These are phyloP conservation scores for Termitomyces sp. DNA, from an alignment of 768 basidiomycete genomes.

Conservation along the genomic window DNA sequence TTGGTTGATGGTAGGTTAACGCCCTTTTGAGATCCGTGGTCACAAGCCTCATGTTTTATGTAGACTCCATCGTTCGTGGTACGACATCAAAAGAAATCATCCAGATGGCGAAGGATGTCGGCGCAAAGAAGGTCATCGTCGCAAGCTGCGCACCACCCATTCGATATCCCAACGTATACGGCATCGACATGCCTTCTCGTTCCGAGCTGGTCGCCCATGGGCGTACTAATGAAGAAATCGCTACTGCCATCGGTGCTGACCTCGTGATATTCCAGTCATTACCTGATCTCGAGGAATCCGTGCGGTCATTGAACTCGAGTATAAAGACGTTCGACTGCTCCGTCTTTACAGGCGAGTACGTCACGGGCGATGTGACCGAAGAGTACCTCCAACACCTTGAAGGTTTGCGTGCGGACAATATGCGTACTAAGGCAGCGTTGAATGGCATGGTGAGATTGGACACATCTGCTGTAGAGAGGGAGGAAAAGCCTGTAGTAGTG, in stretches of 20 bases:
- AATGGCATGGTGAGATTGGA: constrained; percentile 27
- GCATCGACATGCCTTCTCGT: constrained; percentile 99
- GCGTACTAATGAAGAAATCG: constrained; percentile 66
- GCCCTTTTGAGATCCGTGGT: background rate
- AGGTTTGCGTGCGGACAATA: constrained; percentile 74
- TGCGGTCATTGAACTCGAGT: constrained; percentile 74
- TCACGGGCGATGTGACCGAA: constrained; percentile 89
- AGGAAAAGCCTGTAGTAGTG: constrained; percentile 15
- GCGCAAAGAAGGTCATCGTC: constrained; percentile 91
- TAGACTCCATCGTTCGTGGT: constrained; percentile 97
- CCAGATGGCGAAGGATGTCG: constrained; percentile 99
- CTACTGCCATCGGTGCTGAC: constrained; percentile 85
- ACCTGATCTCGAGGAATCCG: constrained; percentile 79
- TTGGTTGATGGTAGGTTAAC: constrained; percentile 80
- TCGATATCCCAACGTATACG: constrained; percentile 91
- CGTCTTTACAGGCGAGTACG: constrained; percentile 95
- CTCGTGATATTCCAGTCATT: constrained; percentile 94
- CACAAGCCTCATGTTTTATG: background rate
- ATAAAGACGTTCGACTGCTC: constrained; percentile 90
- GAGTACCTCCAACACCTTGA: constrained; percentile 75
- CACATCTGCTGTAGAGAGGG: constrained; percentile 8
- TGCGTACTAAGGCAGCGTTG: constrained; percentile 45
- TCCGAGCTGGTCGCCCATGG: constrained; percentile 85
- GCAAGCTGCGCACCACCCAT: constrained; percentile 98
- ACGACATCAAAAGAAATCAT: constrained; percentile 98